Evolutionary conservation across 2,329 filamentous ascomycete genomes (phyloP).

Genomic region (Diaporthe sp.): DNA sequence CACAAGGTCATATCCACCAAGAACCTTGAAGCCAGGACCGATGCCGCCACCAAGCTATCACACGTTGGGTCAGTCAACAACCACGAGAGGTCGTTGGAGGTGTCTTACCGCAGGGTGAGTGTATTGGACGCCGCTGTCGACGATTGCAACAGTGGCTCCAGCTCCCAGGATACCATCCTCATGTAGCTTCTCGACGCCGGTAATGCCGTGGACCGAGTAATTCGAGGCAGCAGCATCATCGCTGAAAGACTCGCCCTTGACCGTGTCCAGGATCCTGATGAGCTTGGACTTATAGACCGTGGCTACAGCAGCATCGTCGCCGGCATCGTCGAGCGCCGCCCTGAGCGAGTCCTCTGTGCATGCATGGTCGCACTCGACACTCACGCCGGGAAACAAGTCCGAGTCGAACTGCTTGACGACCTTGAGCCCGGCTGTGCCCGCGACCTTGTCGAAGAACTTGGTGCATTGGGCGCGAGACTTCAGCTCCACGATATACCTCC

Average conservation of each 20-base stretch:
- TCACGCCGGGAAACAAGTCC: conserved; percentile 36
- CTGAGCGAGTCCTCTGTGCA: conserved; percentile 26
- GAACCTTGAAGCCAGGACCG: conserved; percentile 35
- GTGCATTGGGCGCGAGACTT: neutral
- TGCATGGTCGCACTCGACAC: conserved; percentile 35
- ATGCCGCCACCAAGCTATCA: conserved; percentile 35
- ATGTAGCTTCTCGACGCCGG: conserved; percentile 43
- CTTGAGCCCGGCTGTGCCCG: neutral
- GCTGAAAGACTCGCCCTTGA: conserved; percentile 13
- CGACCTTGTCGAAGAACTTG: neutral
- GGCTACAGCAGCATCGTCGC: neutral
- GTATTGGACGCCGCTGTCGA: conserved; percentile 43
- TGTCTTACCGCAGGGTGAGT: conserved; percentile 39
- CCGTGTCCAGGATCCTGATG: conserved; percentile 26
- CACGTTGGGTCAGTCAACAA: neutral
- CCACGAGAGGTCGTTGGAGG: neutral
- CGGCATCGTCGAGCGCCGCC: conserved; percentile 30
- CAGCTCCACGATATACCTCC: conserved; percentile 16
- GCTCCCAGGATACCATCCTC: conserved; percentile 38
- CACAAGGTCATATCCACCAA: conserved; percentile 38
- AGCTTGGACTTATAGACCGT: conserved; percentile 19
- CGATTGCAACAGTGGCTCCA: conserved; percentile 40
- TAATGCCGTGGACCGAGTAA: conserved; percentile 42
- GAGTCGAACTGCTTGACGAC: conserved; percentile 33
- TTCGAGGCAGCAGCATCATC: conserved; percentile 34